Percentiles rank a stretch among this genome's conserved stretches.
Conservation (phyloP, 1,284 basidiomycete species). For the Somion occarium region DNA sequence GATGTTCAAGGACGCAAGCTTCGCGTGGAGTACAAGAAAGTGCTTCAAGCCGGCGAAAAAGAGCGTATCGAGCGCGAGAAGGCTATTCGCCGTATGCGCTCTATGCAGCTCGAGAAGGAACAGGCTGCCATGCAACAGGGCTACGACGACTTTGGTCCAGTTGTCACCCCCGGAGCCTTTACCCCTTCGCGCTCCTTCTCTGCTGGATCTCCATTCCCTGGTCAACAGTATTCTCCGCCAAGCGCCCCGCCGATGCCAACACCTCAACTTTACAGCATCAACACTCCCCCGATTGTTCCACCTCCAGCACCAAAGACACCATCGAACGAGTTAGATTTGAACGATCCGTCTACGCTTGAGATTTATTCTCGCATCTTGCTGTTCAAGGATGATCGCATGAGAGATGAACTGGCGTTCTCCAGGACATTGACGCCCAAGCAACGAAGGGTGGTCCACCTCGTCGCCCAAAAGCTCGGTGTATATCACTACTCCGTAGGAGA, state of each 20-base stretch:
- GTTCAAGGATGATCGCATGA: conserved; percentile 98
- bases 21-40: conserved; percentile 99
- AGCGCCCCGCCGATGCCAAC: conserved; percentile 54
- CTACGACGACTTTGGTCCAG: conserved; percentile 68
- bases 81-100: conserved; percentile 96
- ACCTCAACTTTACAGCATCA: conserved; percentile 48
- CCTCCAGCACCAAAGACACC: conserved; percentile 56
- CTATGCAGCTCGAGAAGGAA: conserved; percentile 90
- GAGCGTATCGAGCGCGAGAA: conserved; percentile 99
- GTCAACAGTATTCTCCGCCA: conserved; percentile 58
- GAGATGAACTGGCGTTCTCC: conserved; percentile 96
- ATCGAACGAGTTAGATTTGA: conserved; percentile 83
- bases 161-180: conserved; percentile 44
- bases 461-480: conserved; percentile 93
- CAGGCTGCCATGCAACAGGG: conserved; percentile 38
- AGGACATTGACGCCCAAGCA: conserved; percentile 82
- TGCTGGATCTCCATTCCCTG: conserved; percentile 51
- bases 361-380: conserved; percentile 96
- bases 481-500: conserved; percentile 94
- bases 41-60: conserved; percentile 97
- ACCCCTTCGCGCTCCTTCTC: conserved; percentile 65
- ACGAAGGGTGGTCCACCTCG: conserved; percentile 89
- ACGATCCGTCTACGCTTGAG: conserved; percentile 92
- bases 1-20: conserved; percentile 98
- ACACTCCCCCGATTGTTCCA: conserved; percentile 41